Base-by-base conservation (phyloP, 2,329 filamentous ascomycete species). In the Aureobasidium sp. region DNA sequence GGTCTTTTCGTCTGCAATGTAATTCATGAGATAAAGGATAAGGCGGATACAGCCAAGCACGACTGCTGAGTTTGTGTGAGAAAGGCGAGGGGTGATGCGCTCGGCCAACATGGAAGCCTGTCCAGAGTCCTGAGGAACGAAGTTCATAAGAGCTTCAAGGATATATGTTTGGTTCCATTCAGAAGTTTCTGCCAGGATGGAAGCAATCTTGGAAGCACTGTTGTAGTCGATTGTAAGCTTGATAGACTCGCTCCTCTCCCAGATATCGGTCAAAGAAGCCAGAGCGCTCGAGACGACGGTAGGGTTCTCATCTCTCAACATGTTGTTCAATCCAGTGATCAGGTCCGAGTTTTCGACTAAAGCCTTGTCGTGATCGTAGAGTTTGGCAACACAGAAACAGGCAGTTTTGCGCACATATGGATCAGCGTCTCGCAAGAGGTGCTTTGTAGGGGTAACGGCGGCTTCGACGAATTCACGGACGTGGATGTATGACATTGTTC, bases 81-180 rank as follows among this genome's bases (percentile, higher is more conserved):
- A 97, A 34, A 99, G 82, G 16, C 94, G 90, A n/a, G 94, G 94
- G 0, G 93, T 85, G 71, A 99, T 95, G 64, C 94, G 86, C 75
- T 99, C 94, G 11, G 94, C 94, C 44, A 99, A 82, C 16, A 99
- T 81, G 7, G 91, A 82, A 5, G 94, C 93, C 76, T 99, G 94
- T 41, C 86, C 83, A 0, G 88, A 87, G 69, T 97, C 92, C 74
- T 96, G 91, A 6, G 94, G 94, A 14, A 97, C 89, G 72, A 97
- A 99, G 27, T 93, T 94, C 89, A 97, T 97, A 69, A 99, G 82
- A 25, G 94, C 92, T 77, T 99, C 94, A 9, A 99, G 82, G 61
- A 99, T 97, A 74, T 99, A 99, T 27, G 93, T 97, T 78, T 99
- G 94, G 45, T 94, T 93, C 94, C 94, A 99, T 82, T 99, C 94